A percentile compares a stretch with the other conserved stretches of the same genome.
Conservation (phyloP, 164 flowering plant genomes). For the Malania oleifera region DNA sequence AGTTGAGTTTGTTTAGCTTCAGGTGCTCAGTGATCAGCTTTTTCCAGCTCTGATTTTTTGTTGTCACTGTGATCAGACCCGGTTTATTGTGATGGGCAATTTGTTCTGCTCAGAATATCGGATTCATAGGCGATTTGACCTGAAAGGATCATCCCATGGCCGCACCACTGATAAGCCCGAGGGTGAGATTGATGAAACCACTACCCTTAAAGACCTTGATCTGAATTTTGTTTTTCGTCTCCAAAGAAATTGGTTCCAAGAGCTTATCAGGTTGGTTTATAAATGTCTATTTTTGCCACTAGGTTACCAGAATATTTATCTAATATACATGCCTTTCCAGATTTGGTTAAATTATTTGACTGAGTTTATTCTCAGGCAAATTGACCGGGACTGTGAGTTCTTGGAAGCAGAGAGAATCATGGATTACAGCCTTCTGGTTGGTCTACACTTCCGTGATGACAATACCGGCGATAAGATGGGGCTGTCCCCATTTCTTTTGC, state of each 20-base stretch:
- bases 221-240: slow-evolving; percentile 77
- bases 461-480: slow-evolving; percentile 59
- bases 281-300: background rate
- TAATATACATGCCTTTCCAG: background rate
- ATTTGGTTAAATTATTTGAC: background rate
- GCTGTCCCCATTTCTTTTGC: slow-evolving; percentile 54
- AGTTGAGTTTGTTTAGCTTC: background rate
- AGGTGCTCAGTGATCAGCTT: background rate
- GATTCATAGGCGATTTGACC: slow-evolving; percentile 78
- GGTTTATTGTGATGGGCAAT: slow-evolving; percentile 87
- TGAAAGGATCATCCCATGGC: slow-evolving; percentile 89
- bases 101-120: slow-evolving; percentile 76
- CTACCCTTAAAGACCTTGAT: slow-evolving; percentile 85
- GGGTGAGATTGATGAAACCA: slow-evolving; percentile 73
- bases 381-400: slow-evolving; percentile 75
- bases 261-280: slow-evolving; percentile 59
- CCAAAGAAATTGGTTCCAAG: slow-evolving; percentile 53
- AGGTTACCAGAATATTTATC: background rate
- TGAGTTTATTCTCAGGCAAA: slow-evolving; percentile 48
- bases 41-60: background rate
- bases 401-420: slow-evolving; percentile 80
- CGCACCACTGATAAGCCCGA: slow-evolving; percentile 65
- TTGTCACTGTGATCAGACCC: slow-evolving; percentile 39
- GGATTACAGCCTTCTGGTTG: slow-evolving; percentile 92
- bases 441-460: slow-evolving; percentile 79